Conservation (phyloP, 495 filamentous ascomycete species). For the Aspergillus affinis region DNA sequence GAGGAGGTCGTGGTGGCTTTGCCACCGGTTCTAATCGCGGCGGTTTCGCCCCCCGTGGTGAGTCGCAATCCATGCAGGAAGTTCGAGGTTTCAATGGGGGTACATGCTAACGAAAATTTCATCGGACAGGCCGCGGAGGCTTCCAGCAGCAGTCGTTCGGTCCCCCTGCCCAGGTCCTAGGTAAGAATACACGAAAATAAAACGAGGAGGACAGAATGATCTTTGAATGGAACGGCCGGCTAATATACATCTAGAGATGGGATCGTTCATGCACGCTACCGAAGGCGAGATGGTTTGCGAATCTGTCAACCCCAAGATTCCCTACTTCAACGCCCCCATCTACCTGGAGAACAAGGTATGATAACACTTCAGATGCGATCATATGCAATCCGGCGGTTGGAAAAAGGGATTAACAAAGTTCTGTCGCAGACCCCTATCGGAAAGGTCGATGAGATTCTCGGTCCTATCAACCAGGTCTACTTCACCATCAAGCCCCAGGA, state of each 20-base stretch:
- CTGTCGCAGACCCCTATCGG: constrained; percentile 54
- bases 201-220: not conserved
- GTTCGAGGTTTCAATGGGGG: constrained; percentile 7
- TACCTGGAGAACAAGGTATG: constrained; percentile 96
- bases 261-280: constrained; percentile 85
- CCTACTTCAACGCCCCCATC: constrained; percentile 98
- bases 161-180: constrained; percentile 64
- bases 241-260: constrained; percentile 67
- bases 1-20: constrained; percentile 44
- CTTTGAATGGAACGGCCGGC: constrained; percentile 11
- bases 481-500: constrained; percentile 97
- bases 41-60: constrained; percentile 49
- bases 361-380: not conserved
- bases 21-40: constrained; percentile 51
- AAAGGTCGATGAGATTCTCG: constrained; percentile 68
- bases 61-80: constrained; percentile 14
- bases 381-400: not conserved
- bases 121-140: constrained; percentile 56
- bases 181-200: constrained; percentile 34
- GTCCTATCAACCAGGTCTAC: constrained; percentile 92
- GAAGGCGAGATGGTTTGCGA: constrained; percentile 97
- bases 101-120: constrained; percentile 43
- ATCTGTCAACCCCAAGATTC: constrained; percentile 90
- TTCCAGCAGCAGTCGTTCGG: constrained; percentile 63
- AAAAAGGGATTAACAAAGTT: constrained; percentile 20